Percentiles rank a stretch among this genome's conserved stretches.
These are phyloP conservation scores for Fusarium torreyae DNA, from an alignment of 2,329 filamentous ascomycete species.

Conservation along the genomic window DNA sequence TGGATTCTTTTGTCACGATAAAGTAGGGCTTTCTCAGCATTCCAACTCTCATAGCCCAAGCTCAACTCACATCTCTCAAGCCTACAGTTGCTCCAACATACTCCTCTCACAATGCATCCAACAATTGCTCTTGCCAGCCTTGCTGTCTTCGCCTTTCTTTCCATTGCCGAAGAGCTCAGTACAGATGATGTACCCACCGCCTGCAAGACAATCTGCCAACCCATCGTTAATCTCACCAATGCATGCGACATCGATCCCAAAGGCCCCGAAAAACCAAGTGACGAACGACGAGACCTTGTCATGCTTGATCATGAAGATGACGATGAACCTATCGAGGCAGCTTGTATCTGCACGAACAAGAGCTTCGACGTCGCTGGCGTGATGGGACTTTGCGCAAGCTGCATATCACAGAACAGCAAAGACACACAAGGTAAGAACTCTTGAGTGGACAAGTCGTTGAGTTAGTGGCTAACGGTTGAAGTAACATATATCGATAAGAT, in stretches of 20 bases:
- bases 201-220: conserved; percentile 18
- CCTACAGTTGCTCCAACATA: too few species aligned
- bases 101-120: too few species aligned
- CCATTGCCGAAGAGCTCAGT: background rate
- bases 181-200: background rate
- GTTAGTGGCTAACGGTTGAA: accelerated
- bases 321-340: conserved; percentile 1
- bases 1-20: too few species aligned
- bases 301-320: background rate
- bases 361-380: too few species aligned
- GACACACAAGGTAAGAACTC: background rate
- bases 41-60: too few species aligned
- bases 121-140: background rate
- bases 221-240: conserved; percentile 14
- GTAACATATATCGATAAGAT: background rate
- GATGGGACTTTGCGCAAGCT: too few species aligned
- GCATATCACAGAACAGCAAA: background rate
- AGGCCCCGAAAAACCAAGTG: background rate
- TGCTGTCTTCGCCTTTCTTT: accelerated
- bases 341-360: background rate
- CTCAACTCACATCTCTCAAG: too few species aligned
- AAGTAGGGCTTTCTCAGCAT: too few species aligned
- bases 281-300: background rate
- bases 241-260: conserved; percentile 19
- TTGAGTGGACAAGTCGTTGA: accelerated